Percentiles rank a stretch among this genome's conserved stretches.
phyloP scores from a whole-genome alignment of 805 yeast species.

The Tetrapisispora phaffii region DNA sequence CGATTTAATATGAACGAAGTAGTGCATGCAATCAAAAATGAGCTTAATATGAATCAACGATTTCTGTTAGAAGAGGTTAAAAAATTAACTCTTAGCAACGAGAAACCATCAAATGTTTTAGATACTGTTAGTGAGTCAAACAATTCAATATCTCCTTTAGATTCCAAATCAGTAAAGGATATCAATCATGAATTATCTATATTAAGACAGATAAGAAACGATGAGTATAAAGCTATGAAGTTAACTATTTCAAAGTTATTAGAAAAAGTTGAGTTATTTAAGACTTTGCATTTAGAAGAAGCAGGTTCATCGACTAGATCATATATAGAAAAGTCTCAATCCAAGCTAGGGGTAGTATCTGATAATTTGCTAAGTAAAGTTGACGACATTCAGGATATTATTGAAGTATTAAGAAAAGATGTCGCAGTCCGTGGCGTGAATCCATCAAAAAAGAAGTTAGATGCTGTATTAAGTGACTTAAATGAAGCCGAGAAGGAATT shows the following conservation, averaged over 20 bases:
- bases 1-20: slow-evolving; percentile 4
- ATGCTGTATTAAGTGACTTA: slow-evolving; percentile 55
- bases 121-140: not conserved
- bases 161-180: slow-evolving; percentile 23
- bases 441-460: slow-evolving; percentile 65
- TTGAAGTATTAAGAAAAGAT: slow-evolving; percentile 82
- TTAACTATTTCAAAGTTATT: slow-evolving; percentile 36
- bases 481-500: slow-evolving; percentile 45
- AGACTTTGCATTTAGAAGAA: slow-evolving; percentile 35
- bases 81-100: slow-evolving; percentile 3
- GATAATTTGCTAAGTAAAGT: slow-evolving; percentile 66
- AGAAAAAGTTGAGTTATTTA: slow-evolving; percentile 42
- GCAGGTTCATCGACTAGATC: slow-evolving; percentile 30
- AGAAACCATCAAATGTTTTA: not conserved
- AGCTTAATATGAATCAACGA: slow-evolving; percentile 10
- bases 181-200: slow-evolving; percentile 51
- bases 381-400: slow-evolving; percentile 84
- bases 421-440: slow-evolving; percentile 86
- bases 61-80: slow-evolving; percentile 8
- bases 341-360: slow-evolving; percentile 63
- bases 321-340: slow-evolving; percentile 71
- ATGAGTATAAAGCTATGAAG: slow-evolving; percentile 36
- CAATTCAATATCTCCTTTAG: not conserved
- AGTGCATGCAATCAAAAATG: slow-evolving; percentile 8
- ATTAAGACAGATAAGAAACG: slow-evolving; percentile 45